phyloP scores from a whole-genome alignment of 768 basidiomycete species.

The Leccinum disarticulatum region DNA sequence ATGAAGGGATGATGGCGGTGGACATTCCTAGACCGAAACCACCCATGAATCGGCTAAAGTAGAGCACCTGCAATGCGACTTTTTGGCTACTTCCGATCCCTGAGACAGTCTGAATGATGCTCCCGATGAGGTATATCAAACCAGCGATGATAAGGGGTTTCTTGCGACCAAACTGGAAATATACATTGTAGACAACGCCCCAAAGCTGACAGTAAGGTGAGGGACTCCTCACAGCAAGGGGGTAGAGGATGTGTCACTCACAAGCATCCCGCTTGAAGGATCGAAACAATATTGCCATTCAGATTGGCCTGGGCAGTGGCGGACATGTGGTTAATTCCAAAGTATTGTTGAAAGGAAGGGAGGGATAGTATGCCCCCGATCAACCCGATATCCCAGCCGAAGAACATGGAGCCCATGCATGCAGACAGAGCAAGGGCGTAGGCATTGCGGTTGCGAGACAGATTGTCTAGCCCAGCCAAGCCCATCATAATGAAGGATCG shows the following conservation, averaged over 20 bases:
- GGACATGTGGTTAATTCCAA: conserved; percentile 43
- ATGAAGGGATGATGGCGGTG: conserved; percentile 48
- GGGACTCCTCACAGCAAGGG: neutral
- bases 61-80: conserved; percentile 40
- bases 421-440: conserved; percentile 46
- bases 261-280: conserved; percentile 51
- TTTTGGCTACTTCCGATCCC: conserved; percentile 40
- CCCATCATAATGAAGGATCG: conserved; percentile 20
- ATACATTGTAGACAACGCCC: conserved; percentile 42
- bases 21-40: conserved; percentile 64
- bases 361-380: conserved; percentile 53
- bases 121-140: conserved; percentile 47
- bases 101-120: conserved; percentile 44
- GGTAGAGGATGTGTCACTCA: conserved; percentile 27
- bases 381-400: conserved; percentile 49
- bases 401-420: conserved; percentile 50
- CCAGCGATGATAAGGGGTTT: conserved; percentile 44
- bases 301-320: conserved; percentile 39
- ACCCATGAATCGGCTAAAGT: conserved; percentile 53
- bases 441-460: conserved; percentile 41
- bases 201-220: conserved; percentile 42
- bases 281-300: conserved; percentile 52
- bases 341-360: conserved; percentile 46
- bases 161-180: conserved; percentile 49
- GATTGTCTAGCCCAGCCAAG: conserved; percentile 17